phyloP scores from a whole-genome alignment of 495 filamentous ascomycete genomes.

The Neurospora africana region DNA sequence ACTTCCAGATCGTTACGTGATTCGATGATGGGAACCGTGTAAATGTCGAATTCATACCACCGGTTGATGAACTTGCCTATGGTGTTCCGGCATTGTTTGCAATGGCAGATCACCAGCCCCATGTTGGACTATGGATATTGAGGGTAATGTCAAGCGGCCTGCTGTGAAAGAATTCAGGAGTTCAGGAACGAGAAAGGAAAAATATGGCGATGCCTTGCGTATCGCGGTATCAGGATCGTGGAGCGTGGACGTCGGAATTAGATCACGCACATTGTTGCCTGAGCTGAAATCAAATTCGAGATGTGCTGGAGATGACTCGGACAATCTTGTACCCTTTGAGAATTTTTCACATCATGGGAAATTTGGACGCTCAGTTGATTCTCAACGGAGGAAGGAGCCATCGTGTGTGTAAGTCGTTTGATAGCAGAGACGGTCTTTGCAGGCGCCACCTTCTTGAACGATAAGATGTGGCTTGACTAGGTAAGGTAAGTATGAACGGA shows the following conservation, averaged over 20 bases:
- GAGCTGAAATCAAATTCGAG: not conserved
- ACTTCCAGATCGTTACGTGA: slow-evolving; percentile 6
- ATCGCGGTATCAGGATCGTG: not conserved
- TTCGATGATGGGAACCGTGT: slow-evolving; percentile 29
- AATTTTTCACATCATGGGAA: not conserved
- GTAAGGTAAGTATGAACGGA: no score
- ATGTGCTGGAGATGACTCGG: not conserved
- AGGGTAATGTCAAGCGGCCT: not conserved
- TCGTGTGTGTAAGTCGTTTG: not conserved
- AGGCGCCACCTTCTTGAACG: not conserved
- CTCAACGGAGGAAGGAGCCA: not conserved
- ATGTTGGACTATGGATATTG: slow-evolving; percentile 7
- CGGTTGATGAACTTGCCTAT: slow-evolving; percentile 31
- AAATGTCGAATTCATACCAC: slow-evolving; percentile 35
- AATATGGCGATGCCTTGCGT: not conserved
- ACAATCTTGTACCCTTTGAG: fast-evolving
- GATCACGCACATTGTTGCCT: not conserved
- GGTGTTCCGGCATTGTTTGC: slow-evolving; percentile 25
- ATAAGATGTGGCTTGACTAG: not conserved
- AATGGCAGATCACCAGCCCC: slow-evolving; percentile 26
- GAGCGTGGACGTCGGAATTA: not conserved
- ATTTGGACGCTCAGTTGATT: not conserved
- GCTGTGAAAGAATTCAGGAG: not conserved
- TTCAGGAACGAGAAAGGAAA: not conserved
- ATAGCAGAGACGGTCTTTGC: not conserved